These are phyloP conservation scores for Emiliania huxleyi DNA, from an alignment of 78 protist genomes.

Conservation along the genomic window DNA sequence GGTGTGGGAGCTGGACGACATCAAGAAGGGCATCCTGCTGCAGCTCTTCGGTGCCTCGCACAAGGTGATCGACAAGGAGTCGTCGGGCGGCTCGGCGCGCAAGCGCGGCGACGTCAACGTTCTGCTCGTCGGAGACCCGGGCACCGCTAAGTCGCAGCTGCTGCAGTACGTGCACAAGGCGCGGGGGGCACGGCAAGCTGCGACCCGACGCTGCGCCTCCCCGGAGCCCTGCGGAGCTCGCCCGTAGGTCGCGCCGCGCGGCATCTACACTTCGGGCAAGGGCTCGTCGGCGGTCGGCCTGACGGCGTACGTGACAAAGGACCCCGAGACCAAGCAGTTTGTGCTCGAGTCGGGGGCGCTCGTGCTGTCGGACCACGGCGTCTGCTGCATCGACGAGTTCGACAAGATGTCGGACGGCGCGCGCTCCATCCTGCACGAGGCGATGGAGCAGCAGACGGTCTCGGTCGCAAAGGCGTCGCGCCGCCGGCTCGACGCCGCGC, in stretches of 20 bases:
- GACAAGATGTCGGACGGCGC: conserved; percentile 98
- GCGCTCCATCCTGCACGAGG: conserved; percentile 98
- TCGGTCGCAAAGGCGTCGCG: conserved; percentile 99
- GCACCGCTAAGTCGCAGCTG: conserved; percentile 97
- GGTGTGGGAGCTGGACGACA: conserved; percentile 93
- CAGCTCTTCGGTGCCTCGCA: conserved; percentile 93
- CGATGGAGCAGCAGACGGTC: conserved; percentile 99
- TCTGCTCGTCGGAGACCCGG: conserved; percentile 98
- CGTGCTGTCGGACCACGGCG: conserved; percentile 92
- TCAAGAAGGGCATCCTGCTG: conserved; percentile 95
- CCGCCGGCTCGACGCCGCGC: too few species aligned
- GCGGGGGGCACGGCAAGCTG: too few species aligned
- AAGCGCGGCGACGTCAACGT: conserved; percentile 93
- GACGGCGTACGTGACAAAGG: conserved; percentile 94
- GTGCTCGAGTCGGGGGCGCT: conserved; percentile 95
- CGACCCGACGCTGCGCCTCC: too few species aligned
- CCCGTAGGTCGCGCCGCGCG: conserved; percentile 95
- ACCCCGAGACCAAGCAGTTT: conserved; percentile 91
- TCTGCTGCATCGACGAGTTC: conserved; percentile 99
- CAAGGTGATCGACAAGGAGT: conserved; percentile 10
- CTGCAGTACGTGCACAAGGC: conserved; percentile 92
- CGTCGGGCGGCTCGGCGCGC: conserved; percentile 1
- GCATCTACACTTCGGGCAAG: conserved; percentile 98
- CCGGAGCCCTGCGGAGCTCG: too few species aligned
- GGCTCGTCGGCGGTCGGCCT: conserved; percentile 98